These are phyloP conservation scores for Tulasnella calospora DNA, from an alignment of 768 basidiomycete species.

Conservation along the genomic window DNA sequence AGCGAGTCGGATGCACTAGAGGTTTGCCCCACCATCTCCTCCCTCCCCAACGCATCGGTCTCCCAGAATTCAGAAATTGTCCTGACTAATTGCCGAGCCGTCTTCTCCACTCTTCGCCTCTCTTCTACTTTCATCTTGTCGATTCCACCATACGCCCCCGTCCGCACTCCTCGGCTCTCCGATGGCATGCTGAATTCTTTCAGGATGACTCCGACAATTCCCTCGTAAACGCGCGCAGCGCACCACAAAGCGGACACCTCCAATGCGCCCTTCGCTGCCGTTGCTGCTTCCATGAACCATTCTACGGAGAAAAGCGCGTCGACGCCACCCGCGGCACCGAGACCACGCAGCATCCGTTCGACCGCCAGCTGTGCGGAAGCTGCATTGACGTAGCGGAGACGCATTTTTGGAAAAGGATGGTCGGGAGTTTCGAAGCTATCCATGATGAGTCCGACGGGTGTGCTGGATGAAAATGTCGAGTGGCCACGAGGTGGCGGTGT, in stretches of 20 bases:
- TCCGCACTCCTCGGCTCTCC: neutral
- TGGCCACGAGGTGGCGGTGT: constrained; percentile 42
- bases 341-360: constrained; percentile 63
- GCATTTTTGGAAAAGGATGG: constrained; percentile 53
- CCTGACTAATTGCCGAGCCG: constrained; percentile 58
- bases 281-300: constrained; percentile 65
- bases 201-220: constrained; percentile 52
- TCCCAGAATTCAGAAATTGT: constrained; percentile 72
- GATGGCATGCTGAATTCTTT: constrained; percentile 32
- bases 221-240: constrained; percentile 69
- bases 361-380: constrained; percentile 51
- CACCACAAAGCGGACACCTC: constrained; percentile 81
- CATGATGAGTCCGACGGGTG: constrained; percentile 28
- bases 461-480: neutral
- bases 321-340: constrained; percentile 67
- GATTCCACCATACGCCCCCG: neutral
- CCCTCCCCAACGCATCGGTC: constrained; percentile 38
- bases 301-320: constrained; percentile 70
- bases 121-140: neutral
- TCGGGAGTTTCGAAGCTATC: constrained; percentile 32
- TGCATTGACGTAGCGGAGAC: constrained; percentile 53
- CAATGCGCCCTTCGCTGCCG: constrained; percentile 43
- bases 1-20: constrained; percentile 28
- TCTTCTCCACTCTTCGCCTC: constrained; percentile 52
- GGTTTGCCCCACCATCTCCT: neutral